Evolutionary conservation across 805 yeast genomes (phyloP), one percentile per base, ranked within the genome.

Genomic region (Starmerella etchellsii): DNA sequence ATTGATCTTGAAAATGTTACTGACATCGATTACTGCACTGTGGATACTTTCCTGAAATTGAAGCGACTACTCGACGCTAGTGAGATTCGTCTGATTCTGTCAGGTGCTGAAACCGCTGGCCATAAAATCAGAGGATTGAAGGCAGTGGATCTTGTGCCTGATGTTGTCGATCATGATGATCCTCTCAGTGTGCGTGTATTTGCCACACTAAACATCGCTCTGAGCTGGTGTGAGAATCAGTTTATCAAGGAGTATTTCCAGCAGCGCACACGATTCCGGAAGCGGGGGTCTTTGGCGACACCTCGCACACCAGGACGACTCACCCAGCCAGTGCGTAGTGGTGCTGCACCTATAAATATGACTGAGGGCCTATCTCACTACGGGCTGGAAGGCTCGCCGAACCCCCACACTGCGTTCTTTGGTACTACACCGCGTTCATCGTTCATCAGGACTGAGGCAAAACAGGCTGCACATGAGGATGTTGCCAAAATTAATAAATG

Each of bases 141-240:
- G 48, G 94, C 85, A 41, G 93, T 91, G 14, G 94, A 94, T 1
- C 62, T 88, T 18, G 76, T 87, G 70, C 75, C 69, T 28, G 67
- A 66, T 64, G 33, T 19, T 1, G 42, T 30, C 5, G 61, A 66
- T 15, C 68, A 64, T 22, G 51, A 51, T 5, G 50, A 47, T 26
- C 47, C 54, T 3, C 16, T 33, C 18, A 43, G 58, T 20, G 72
- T 75, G 44, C 76, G 76, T 51, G 67, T 87, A 33, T 88, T 85
- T 56, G 72, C 71, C 40, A 80, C 82, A 40, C 68, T 91, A 52
- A 91, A 91, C 56, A 72, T 80, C 41, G 94, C 95, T 0, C 68
- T 91, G 32, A 97, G 91, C 60, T 88, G 95, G 95, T 84, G 96
- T 65, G 98, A 91, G 59, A 88, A 91, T 61, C 78, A 79, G 52